Conservation (phyloP, 768 basidiomycete species). For the Trametes villosa region DNA sequence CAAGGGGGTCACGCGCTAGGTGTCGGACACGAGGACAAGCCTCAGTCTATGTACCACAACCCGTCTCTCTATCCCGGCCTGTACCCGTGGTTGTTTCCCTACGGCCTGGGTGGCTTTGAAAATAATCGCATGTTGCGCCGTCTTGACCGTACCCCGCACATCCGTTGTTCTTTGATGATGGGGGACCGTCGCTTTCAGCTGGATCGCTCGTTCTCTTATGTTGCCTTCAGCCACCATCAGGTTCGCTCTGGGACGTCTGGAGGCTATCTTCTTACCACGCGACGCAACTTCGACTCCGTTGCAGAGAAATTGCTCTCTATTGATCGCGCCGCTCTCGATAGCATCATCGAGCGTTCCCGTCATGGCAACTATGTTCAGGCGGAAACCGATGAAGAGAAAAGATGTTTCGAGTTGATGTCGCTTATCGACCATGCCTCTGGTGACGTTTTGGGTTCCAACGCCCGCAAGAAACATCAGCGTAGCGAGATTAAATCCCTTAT, state of each 20-base stretch:
- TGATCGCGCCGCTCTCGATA: neutral
- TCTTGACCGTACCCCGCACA: conserved; percentile 26
- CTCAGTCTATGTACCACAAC: conserved; percentile 42
- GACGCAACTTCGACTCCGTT: conserved; percentile 24
- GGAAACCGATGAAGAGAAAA: neutral
- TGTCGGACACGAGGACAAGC: conserved; percentile 32
- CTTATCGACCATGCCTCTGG: neutral
- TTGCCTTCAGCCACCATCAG: conserved; percentile 46
- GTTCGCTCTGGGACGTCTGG: conserved; percentile 34
- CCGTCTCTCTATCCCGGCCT: conserved; percentile 40
- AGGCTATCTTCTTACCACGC: conserved; percentile 31
- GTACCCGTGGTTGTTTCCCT: conserved; percentile 49
- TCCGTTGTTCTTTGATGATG: conserved; percentile 39
- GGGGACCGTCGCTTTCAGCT: conserved; percentile 46
- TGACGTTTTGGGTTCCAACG: neutral
- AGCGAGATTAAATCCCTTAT: neutral
- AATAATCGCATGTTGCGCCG: neutral
- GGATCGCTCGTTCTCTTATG: conserved; percentile 41
- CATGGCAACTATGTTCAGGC: neutral
- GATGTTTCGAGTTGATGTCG: neutral
- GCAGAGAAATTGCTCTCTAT: conserved; percentile 17
- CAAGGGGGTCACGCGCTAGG: conserved; percentile 33
- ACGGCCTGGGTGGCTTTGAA: conserved; percentile 43
- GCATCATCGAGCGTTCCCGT: neutral
- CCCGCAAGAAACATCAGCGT: neutral